Evolutionary conservation across 306 rosid species (phyloP), one percentile per base, ranked within the genome.

Genomic region (Begonia peltatifolia): DNA sequence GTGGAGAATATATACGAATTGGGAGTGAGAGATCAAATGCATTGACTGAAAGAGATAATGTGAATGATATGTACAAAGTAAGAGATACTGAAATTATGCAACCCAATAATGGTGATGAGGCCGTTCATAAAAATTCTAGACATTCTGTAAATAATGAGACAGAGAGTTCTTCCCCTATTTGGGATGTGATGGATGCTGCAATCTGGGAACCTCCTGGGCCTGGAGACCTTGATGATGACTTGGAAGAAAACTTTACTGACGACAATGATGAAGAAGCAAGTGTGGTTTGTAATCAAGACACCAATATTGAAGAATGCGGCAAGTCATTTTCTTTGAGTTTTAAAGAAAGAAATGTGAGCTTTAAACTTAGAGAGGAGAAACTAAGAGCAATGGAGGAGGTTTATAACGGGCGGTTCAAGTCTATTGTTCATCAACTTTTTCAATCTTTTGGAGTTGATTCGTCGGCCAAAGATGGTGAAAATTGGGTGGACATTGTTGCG

Each of bases 201-300:
- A 72, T 75, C 15, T 92, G 96, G 96, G 84, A 81, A 63, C 88
- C 79, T 64, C 99, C 99, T 14, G 94, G 70, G 55, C 88, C 99
- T 38, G 92, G 83, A 69, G 74, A 83, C 67, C 84, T 77, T 1
- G 73, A 64, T 53, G 94, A 86, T 66, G 89, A 87, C 61, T 46
- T 75, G 63, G 96, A 76, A 48, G 68, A 76, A 50, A 69, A 87
- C 56, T 76, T 92, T 72, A 71, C 78, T 63, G 76, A 68, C 65
- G 63, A 71, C 53, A 95, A 78, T 14, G 97, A 92, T 4, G 94
- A 30, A 30, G 38, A 30, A 30, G 38, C 38, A 30, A 30, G 38
- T 30, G 38, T 30, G 38, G 38, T 30, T 30, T 30, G 8, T 30
- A 30, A 30, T 30, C 38, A 30, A 30, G 7, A 30, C 38, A 30